Conservation (phyloP, 208 protist genomes). For the Acanthamoeba divionensis region DNA sequence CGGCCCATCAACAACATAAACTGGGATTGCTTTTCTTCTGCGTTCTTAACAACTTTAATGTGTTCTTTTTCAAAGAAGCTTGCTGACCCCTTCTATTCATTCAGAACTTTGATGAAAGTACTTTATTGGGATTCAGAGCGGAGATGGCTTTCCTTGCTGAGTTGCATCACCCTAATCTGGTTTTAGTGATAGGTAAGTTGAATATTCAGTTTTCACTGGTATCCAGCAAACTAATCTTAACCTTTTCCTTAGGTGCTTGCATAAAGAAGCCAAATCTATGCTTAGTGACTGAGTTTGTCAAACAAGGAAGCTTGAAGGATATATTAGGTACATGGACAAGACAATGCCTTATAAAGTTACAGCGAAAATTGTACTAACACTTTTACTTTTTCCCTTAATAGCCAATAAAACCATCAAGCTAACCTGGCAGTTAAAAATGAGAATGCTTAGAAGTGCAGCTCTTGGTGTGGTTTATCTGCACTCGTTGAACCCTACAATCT, state of each 20-base stretch:
- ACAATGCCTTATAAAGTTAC: too few relatives aligned
- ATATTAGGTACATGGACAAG: too few relatives aligned
- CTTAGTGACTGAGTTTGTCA: neutral
- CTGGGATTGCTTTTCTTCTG: too few relatives aligned
- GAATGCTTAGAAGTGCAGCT: neutral
- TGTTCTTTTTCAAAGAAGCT: too few relatives aligned
- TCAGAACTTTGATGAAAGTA: neutral
- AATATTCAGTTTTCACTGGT: too few relatives aligned
- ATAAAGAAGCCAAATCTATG: neutral
- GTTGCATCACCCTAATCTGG: neutral
- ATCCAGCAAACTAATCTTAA: too few relatives aligned
- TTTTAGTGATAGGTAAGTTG: too few relatives aligned
- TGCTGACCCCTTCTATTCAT: too few relatives aligned
- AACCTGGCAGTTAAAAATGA: neutral
- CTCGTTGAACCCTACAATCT: neutral
- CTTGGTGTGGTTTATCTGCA: neutral
- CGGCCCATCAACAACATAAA: too few relatives aligned
- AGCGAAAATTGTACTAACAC: too few relatives aligned
- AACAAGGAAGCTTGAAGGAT: neutral
- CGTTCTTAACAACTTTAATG: too few relatives aligned
- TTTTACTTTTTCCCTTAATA: too few relatives aligned
- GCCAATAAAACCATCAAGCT: neutral
- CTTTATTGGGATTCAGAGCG: neutral
- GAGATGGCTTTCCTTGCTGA: neutral
- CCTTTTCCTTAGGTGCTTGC: neutral